Evolutionary conservation across 306 rosid genomes (phyloP).

Genomic region (Abrus precatorius): DNA sequence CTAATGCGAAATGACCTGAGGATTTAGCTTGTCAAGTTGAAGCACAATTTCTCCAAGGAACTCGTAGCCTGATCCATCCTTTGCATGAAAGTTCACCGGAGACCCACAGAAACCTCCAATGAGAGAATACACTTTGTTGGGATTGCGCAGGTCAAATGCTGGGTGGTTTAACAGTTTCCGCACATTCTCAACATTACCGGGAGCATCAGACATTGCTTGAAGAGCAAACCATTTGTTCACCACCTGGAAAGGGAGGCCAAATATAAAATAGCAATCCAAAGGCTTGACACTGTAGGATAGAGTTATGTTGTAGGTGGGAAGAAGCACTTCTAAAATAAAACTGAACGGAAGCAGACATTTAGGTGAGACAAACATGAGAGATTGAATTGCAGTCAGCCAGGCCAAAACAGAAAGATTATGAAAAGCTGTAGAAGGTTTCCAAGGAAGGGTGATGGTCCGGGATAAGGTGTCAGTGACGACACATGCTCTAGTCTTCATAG

Average conservation of each 20-base stretch:
- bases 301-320: slow-evolving; percentile 14
- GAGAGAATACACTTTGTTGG: slow-evolving; percentile 97
- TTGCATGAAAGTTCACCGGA: slow-evolving; percentile 88
- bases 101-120: slow-evolving; percentile 96
- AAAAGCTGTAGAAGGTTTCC: slow-evolving; percentile 21
- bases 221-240: slow-evolving; percentile 98
- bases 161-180: slow-evolving; percentile 79
- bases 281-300: slow-evolving; percentile 1
- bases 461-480: slow-evolving; percentile 9
- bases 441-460: slow-evolving; percentile 7
- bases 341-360: background rate
- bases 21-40: slow-evolving; percentile 87
- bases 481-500: background rate
- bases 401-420: background rate
- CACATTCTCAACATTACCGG: slow-evolving; percentile 89
- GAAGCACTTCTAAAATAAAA: slow-evolving; percentile 12
- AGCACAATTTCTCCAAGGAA: slow-evolving; percentile 89
- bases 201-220: slow-evolving; percentile 88
- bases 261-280: slow-evolving; percentile 20
- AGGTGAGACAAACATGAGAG: background rate
- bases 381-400: slow-evolving; percentile 25
- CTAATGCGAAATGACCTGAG: slow-evolving; percentile 71
- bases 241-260: slow-evolving; percentile 63
- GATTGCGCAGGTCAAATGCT: slow-evolving; percentile 90
- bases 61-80: slow-evolving; percentile 93